Evolutionary conservation across 2,329 filamentous ascomycete genomes (phyloP).

Genomic region (Aspergillus persii): DNA sequence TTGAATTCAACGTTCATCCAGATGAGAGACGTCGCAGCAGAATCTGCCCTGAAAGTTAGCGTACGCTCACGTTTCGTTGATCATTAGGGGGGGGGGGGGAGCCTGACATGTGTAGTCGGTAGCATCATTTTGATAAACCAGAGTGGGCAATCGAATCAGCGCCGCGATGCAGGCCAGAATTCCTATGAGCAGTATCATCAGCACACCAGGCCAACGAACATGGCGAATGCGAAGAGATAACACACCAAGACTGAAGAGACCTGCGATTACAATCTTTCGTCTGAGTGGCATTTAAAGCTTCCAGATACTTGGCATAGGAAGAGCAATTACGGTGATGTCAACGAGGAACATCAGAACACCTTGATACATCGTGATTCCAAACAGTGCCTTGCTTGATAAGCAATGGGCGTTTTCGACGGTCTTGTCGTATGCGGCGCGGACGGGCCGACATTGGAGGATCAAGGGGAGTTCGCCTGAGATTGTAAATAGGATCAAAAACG

Average conservation of each 20-base stretch:
- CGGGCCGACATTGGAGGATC: conserved; percentile 14
- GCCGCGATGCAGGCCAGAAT: too few species aligned
- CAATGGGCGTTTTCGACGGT: conserved; percentile 7
- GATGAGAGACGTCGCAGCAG: conserved; percentile 15
- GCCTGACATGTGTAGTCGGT: not conserved
- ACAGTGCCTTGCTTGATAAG: conserved; percentile 6
- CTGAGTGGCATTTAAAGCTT: conserved; percentile 19
- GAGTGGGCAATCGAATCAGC: too few species aligned
- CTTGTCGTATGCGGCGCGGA: conserved; percentile 13
- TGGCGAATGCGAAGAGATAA: not conserved
- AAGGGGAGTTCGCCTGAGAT: conserved; percentile 14
- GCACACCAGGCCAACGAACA: too few species aligned
- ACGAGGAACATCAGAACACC: conserved; percentile 19
- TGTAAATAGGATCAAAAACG: conserved; percentile 13
- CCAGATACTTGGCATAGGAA: conserved; percentile 21
- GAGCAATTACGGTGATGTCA: conserved; percentile 17
- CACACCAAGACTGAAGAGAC: not conserved
- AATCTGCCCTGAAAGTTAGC: conserved; percentile 4
- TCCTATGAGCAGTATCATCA: too few species aligned
- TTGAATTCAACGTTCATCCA: conserved; percentile 23
- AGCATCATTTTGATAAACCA: too few species aligned
- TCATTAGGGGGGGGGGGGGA: too few species aligned
- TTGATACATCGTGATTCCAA: conserved; percentile 14
- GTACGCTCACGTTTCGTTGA: too few species aligned
- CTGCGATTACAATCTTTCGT: not conserved